These are phyloP conservation scores for Lonicera japonica DNA, from an alignment of 129 eudicot genomes.

Conservation along the genomic window DNA sequence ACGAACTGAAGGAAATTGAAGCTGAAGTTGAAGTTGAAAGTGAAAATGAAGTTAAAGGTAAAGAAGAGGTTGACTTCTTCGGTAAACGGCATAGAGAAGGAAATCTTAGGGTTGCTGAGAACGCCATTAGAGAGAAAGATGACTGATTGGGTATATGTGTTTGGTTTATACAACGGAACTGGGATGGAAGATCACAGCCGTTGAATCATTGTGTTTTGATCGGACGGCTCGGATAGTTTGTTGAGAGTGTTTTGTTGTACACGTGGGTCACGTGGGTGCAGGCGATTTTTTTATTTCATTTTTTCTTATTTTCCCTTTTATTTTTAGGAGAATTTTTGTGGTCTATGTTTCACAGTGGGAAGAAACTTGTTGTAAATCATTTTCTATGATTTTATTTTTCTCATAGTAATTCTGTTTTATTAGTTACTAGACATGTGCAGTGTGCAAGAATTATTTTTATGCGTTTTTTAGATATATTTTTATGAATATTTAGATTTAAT, in stretches of 20 bases:
- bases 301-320: no score
- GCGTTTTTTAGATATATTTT: no score
- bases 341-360: no score
- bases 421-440: no score
- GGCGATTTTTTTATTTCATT: background rate
- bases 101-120: constrained; percentile 29
- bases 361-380: no score
- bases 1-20: constrained; percentile 44
- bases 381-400: no score
- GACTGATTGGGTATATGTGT: background rate
- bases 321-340: no score
- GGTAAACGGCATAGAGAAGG: constrained; percentile 18
- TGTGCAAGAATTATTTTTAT: no score
- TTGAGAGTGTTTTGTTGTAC: background rate
- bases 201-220: background rate
- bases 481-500: no score
- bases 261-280: background rate
- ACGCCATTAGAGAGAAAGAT: constrained; percentile 30
- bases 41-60: background rate
- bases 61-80: constrained; percentile 11
- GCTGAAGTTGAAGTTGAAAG: constrained; percentile 16
- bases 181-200: constrained; percentile 1
- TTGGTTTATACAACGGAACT: background rate
- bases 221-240: background rate
- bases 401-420: no score